These are phyloP conservation scores for Skeletonema tropicum DNA, from an alignment of 108 stramenopile genomes.

Conservation along the genomic window DNA sequence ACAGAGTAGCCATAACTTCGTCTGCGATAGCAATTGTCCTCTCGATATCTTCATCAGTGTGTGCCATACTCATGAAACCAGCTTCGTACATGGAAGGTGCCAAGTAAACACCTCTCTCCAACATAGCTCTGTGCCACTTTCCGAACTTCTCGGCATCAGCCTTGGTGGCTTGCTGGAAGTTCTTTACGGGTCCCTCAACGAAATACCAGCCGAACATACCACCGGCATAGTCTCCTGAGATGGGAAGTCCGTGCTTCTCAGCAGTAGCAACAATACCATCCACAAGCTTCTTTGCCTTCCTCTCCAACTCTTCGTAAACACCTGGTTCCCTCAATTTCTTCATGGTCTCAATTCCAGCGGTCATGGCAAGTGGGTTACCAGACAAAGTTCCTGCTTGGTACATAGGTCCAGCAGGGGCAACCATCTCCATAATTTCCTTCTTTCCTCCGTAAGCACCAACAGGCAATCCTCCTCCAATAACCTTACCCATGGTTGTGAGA, in stretches of 20 bases:
- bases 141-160: constrained; percentile 93
- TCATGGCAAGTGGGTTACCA: constrained; percentile 98
- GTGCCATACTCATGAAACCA: constrained; percentile 96
- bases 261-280: constrained; percentile 88
- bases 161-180: constrained; percentile 91
- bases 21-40: constrained; percentile 96
- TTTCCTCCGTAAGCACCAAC: constrained; percentile 98
- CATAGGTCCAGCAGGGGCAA: constrained; percentile 98
- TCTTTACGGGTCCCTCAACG: constrained; percentile 93
- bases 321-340: constrained; percentile 89
- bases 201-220: constrained; percentile 99
- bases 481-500: constrained; percentile 99
- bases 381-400: constrained; percentile 98
- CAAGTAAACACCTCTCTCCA: constrained; percentile 97
- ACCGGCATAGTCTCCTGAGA: constrained; percentile 88
- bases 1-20: constrained; percentile 92
- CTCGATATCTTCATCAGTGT: constrained; percentile 97
- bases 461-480: constrained; percentile 97
- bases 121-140: constrained; percentile 98
- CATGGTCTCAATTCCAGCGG: constrained; percentile 96
- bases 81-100: constrained; percentile 98
- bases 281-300: constrained; percentile 89
- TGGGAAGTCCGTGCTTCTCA: constrained; percentile 90
- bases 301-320: constrained; percentile 92
- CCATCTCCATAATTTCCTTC: constrained; percentile 97